Evolutionary conservation across 1,139 yeast genomes (phyloP), one percentile per base, ranked within the genome.

Genomic region (Geotrichum carabidarum): DNA sequence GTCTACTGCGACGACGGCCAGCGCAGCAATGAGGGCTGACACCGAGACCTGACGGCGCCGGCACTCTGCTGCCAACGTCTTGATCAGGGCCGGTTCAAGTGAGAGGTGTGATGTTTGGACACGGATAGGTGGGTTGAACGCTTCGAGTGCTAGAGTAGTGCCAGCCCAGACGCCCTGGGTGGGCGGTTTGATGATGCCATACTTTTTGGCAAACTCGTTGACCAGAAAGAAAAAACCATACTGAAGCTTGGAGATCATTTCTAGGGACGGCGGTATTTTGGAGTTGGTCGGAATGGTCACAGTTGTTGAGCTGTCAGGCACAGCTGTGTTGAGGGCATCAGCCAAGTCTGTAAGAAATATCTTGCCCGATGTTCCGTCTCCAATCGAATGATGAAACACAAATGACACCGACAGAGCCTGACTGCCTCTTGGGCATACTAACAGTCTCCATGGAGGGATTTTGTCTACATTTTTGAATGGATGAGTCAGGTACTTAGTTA

Each of bases 361-460:
- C 35, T 38, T 40, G 22, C 56, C 56, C n/a, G 53, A 35, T 7
- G 53, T 45, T 4, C 56, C 56, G 37, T 54, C 56, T 17, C 48
- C 51, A 3, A 50, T 1, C 1, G 56, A 22, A 18, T 54, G 56
- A 32, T 54, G 56, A 18, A 14, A 54, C 6, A 41, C 38, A 38
- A 54, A 50, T 2, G 46, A 14, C 18, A 14, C 37, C 12, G 48
- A 42, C n/a, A 44, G 11, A 15, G 43, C 35, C 14, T 18, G 34
- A 38, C 36, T 30, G 36, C 7, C 36, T 8, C 42, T 36, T 12
- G 49, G 48, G 34, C 30, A 15, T 8, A 54, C 30, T 1, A 37
- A 11, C 8, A 54, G 11, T 27, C 45, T n/a, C 56, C 56, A 54
- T 4, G 56, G 56, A 1, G 53, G 53, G 9, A 35, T 46, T 6